Evolutionary conservation across 2,329 filamentous ascomycete genomes (phyloP).

Genomic region (Capronia coronata): DNA sequence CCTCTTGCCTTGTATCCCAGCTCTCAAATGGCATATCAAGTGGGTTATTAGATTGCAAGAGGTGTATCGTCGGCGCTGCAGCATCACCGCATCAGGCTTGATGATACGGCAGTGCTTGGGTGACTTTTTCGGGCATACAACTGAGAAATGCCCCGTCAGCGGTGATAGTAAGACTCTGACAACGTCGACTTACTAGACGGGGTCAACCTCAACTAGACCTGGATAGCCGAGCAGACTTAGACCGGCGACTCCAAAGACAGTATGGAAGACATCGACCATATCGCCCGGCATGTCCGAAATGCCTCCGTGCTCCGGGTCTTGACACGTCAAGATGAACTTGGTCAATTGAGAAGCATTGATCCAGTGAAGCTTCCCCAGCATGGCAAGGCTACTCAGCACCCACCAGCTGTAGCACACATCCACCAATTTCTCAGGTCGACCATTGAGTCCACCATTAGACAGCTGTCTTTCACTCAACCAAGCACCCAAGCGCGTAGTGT

Average conservation of each 20-base stretch:
- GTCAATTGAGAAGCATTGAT: conserved; percentile 77
- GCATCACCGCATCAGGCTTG: conserved; percentile 13
- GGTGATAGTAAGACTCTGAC: neutral
- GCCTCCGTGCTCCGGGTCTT: conserved; percentile 77
- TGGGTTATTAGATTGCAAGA: conserved; percentile 68
- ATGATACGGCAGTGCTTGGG: conserved; percentile 42
- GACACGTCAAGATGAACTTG: conserved; percentile 76
- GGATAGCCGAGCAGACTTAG: conserved; percentile 75
- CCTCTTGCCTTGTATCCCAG: conserved; percentile 66
- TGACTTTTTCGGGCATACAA: conserved; percentile 66
- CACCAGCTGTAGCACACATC: conserved; percentile 99
- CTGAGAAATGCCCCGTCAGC: conserved; percentile 33
- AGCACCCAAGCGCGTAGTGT: conserved; percentile 71
- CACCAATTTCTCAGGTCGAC: conserved; percentile 87
- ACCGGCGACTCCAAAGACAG: conserved; percentile 79
- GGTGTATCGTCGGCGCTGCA: conserved; percentile 30
- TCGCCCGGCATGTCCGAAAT: conserved; percentile 86
- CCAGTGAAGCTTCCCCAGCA: conserved; percentile 85
- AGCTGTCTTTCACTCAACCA: conserved; percentile 95
- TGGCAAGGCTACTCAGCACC: conserved; percentile 86
- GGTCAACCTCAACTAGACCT: conserved; percentile 72
- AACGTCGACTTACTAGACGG: conserved; percentile 63
- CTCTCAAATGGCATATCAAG: conserved; percentile 47
- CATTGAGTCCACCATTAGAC: conserved; percentile 81
- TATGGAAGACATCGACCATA: conserved; percentile 97